A percentile compares a stretch with the other conserved stretches of the same genome.
These are phyloP conservation scores for Jatropha multifida DNA, from an alignment of 441 rosid genomes.

Conservation along the genomic window DNA sequence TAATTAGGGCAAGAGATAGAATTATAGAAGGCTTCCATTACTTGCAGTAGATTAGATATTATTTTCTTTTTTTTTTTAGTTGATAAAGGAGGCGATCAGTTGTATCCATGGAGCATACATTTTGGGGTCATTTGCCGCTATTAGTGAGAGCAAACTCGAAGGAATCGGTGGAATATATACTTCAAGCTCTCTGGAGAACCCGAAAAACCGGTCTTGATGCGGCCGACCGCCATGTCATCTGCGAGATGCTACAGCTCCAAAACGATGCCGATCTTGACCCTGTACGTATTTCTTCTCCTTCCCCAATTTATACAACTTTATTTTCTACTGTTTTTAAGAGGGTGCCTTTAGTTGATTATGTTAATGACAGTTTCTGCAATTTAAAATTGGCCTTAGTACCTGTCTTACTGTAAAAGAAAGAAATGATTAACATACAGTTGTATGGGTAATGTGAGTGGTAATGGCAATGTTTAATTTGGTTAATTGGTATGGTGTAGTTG, in stretches of 20 bases:
- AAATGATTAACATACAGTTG: too few relatives aligned
- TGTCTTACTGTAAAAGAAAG: too few relatives aligned
- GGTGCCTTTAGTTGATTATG: neutral
- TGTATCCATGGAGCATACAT: constrained; percentile 41
- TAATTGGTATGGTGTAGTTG: too few relatives aligned
- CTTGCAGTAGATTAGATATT: neutral
- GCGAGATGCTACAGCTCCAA: constrained; percentile 55
- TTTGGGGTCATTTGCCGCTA: constrained; percentile 59
- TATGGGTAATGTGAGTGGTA: too few relatives aligned
- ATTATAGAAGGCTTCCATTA: neutral
- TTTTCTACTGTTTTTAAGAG: neutral
- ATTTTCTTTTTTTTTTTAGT: neutral
- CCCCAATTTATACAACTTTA: neutral
- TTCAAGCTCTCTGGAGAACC: constrained; percentile 66
- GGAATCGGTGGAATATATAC: constrained; percentile 61
- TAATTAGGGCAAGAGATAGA: neutral
- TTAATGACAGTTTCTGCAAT: neutral
- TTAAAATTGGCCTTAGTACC: too few relatives aligned
- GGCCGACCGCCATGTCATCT: constrained; percentile 49
- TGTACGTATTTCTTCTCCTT: constrained; percentile 23
- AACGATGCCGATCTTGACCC: constrained; percentile 66
- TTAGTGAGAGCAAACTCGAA: constrained; percentile 52
- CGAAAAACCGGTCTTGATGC: constrained; percentile 56
- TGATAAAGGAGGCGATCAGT: neutral
- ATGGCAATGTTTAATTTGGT: too few relatives aligned